Evolutionary conservation across 176 grass and related monocot genomes (phyloP), one percentile per base, ranked within the genome.

Genomic region (Pontederia crassipes): DNA sequence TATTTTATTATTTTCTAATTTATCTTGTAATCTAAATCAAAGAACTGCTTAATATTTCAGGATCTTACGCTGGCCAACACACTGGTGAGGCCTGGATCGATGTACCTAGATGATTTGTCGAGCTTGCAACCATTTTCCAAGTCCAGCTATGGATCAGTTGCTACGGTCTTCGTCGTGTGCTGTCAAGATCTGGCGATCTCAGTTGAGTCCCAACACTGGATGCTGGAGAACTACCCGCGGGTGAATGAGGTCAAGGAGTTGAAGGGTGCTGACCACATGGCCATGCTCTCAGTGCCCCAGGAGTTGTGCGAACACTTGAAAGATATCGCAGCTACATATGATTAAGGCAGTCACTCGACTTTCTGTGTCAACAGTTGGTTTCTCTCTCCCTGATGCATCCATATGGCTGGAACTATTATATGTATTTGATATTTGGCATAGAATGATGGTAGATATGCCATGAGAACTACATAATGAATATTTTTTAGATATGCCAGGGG

Each of bases 261-360:
- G 0, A 4, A 72, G 8, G 57, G n/a, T 13, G 73, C 83, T n/a
- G 83, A 81, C 35, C 88, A 91, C 57, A 75, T 75, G 77, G n/a
- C 49, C 0, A 83, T 91, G 88, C 8, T 78, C 12, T 91, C 80
- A 0, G 74, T 61, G 64, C 70, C 77, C 0, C 61, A 54, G 48
- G 77, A 86, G 59, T 47, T 91, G 12, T 68, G 55, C 4, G 26
- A 72, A 0, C 15, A 66, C 20, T 69, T 91, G 1, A 7, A 59
- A 24, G 75, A 85, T 17, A 55, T 79, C 9, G 78, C 78, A 0
- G 24, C 57, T 13, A 28, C 4, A 10, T 59, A 28, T 28, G 11
- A 11, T 28, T 29, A 12, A 14, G 20, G 20, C 20, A 24, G 20
- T 24, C 20, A 24, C 20, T 24, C 20, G 20, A 24, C 20, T 24